These are phyloP conservation scores for Gaeumannomyces tritici DNA, from an alignment of 2,329 filamentous ascomycete species.

Conservation along the genomic window DNA sequence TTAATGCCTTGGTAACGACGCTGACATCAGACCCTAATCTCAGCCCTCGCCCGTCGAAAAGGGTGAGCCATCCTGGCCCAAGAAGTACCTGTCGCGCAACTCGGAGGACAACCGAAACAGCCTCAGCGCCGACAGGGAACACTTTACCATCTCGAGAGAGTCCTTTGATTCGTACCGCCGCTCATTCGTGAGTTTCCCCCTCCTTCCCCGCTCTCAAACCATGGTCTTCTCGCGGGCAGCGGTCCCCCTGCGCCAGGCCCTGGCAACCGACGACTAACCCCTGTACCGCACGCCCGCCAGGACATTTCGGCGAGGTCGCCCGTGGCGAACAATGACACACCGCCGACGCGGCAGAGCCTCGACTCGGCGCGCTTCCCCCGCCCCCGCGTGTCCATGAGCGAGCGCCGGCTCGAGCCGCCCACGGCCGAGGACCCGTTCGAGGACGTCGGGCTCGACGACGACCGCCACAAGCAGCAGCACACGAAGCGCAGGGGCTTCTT, in stretches of 20 bases:
- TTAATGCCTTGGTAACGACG: background rate
- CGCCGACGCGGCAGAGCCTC: slow-evolving; percentile 62
- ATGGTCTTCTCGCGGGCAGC: too few relatives aligned
- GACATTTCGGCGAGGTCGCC: slow-evolving; percentile 87
- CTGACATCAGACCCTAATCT: slow-evolving; percentile 4
- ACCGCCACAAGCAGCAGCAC: slow-evolving; percentile 35
- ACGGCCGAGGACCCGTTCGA: slow-evolving; percentile 80
- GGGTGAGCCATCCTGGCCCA: slow-evolving; percentile 63
- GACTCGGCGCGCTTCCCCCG: slow-evolving; percentile 62
- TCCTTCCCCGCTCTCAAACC: too few relatives aligned
- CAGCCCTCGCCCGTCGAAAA: slow-evolving; percentile 86
- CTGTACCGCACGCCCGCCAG: slow-evolving; percentile 32
- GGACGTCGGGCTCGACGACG: slow-evolving; percentile 79
- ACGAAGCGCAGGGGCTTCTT: slow-evolving; percentile 74
- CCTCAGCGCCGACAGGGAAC: slow-evolving; percentile 74
- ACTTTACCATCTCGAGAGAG: slow-evolving; percentile 90
- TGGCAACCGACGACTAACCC: background rate
- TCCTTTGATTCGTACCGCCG: slow-evolving; percentile 95
- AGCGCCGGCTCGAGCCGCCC: slow-evolving; percentile 35
- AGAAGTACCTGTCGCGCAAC: slow-evolving; percentile 41
- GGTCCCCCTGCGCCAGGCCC: too few relatives aligned
- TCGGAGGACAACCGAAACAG: slow-evolving; percentile 43
- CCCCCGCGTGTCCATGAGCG: slow-evolving; percentile 50
- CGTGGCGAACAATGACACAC: slow-evolving; percentile 47
- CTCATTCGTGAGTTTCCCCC: slow-evolving; percentile 63